Conservation (phyloP, 139 green algal species). For the Chlorella sp. region DNA sequence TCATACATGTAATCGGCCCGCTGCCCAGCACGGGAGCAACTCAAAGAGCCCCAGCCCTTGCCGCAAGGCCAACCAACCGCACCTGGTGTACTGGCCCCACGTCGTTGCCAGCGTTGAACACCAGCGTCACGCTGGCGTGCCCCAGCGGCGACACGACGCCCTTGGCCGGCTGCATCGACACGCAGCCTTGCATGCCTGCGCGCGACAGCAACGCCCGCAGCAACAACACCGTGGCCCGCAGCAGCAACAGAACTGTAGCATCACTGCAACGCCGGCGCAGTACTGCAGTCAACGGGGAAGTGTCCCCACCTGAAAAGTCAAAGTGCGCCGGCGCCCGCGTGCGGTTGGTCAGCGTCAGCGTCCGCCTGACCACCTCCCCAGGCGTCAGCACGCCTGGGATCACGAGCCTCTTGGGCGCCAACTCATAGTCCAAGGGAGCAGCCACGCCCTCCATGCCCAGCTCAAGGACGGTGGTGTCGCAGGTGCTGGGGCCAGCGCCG, state of each 20-base stretch:
- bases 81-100: neutral
- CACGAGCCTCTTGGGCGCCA: conserved; percentile 12
- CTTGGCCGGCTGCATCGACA: neutral
- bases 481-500: neutral
- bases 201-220: neutral
- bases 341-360: conserved; percentile 24
- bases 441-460: conserved; percentile 39
- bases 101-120: neutral
- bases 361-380: neutral
- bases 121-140: neutral
- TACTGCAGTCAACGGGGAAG: no score
- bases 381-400: conserved; percentile 29
- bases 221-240: neutral
- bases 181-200: neutral
- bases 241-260: no score
- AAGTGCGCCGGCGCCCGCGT: conserved; percentile 16
- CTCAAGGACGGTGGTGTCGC: conserved; percentile 32
- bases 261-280: no score
- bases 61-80: neutral
- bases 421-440: conserved; percentile 11
- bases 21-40: no score
- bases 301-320: conserved; percentile 5
- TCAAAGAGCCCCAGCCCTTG: no score
- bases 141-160: conserved; percentile 1
- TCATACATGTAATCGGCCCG: no score